phyloP scores from a whole-genome alignment of 2,329 filamentous ascomycete genomes.

The Hypomyces rosellus region DNA sequence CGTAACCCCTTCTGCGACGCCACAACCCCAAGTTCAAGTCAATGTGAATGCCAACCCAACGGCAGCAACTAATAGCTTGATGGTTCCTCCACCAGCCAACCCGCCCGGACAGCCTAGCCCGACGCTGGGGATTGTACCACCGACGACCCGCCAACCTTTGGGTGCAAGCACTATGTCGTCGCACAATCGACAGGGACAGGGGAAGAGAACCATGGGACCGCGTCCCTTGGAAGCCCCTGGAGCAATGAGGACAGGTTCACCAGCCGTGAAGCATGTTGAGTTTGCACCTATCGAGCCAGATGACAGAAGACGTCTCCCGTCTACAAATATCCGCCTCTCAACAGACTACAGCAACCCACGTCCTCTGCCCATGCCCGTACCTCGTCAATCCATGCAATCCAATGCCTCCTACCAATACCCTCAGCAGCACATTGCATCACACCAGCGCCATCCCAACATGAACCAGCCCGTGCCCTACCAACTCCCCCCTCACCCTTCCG shows the following conservation, averaged over 20 bases:
- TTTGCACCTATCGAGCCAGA: conserved; percentile 25
- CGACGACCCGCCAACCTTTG: conserved; percentile 6
- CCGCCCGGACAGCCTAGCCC: conserved; percentile 6
- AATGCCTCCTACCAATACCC: background rate
- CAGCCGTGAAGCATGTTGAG: conserved; percentile 33
- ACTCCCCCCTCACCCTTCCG: conserved; percentile 8
- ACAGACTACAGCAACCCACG: background rate
- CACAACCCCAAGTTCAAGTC: conserved; percentile 25
- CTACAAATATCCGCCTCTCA: background rate
- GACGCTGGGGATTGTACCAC: conserved; percentile 30
- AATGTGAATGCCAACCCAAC: conserved; percentile 7
- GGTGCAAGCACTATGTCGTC: conserved; percentile 9
- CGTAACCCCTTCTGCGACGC: conserved; percentile 25
- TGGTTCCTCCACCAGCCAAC: background rate
- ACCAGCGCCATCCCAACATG: background rate
- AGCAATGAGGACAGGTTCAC: conserved; percentile 22
- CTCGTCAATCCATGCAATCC: background rate
- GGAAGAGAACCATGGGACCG: conserved; percentile 2
- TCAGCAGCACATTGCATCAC: background rate
- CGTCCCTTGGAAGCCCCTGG: conserved; percentile 12
- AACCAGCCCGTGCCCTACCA: conserved; percentile 7
- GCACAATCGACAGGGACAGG: background rate
- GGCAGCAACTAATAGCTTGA: background rate
- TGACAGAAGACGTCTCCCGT: conserved; percentile 13
- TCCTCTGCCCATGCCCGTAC: background rate